phyloP scores from a whole-genome alignment of 176 grass and related monocot species.

The Urochloa ruziziensis region DNA sequence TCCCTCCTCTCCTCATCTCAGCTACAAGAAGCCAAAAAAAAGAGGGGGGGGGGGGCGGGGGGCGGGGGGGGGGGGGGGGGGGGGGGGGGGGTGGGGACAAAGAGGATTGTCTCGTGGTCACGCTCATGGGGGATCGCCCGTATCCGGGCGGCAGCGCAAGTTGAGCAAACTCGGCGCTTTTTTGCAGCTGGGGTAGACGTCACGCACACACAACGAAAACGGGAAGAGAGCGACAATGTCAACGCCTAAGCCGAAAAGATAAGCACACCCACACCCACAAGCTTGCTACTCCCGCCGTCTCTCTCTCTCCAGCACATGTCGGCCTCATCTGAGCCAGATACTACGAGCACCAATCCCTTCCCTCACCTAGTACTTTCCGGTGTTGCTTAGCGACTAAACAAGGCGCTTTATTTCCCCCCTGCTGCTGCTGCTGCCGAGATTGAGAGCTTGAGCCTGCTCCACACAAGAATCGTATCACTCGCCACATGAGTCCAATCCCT shows the following conservation, averaged over 20 bases:
- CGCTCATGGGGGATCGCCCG: constrained; percentile 20
- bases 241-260: background rate
- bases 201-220: background rate
- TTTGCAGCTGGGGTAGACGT: background rate
- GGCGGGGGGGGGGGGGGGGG: no score
- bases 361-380: background rate
- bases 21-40: background rate
- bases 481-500: background rate
- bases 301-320: constrained; percentile 10
- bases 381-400: constrained; percentile 7
- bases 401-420: background rate
- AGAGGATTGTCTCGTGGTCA: background rate
- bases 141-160: constrained; percentile 6
- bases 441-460: constrained; percentile 1
- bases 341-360: background rate
- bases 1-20: background rate
- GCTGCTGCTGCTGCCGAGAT: background rate
- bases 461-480: constrained; percentile 8
- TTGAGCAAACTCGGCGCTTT: background rate
- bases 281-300: background rate
- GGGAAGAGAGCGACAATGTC: background rate
- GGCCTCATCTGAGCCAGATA: background rate
- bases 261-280: background rate
- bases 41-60: no score
- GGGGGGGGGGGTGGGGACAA: no score